phyloP scores from a whole-genome alignment of 1,284 basidiomycete species.

The Boletellus deceptivus region DNA sequence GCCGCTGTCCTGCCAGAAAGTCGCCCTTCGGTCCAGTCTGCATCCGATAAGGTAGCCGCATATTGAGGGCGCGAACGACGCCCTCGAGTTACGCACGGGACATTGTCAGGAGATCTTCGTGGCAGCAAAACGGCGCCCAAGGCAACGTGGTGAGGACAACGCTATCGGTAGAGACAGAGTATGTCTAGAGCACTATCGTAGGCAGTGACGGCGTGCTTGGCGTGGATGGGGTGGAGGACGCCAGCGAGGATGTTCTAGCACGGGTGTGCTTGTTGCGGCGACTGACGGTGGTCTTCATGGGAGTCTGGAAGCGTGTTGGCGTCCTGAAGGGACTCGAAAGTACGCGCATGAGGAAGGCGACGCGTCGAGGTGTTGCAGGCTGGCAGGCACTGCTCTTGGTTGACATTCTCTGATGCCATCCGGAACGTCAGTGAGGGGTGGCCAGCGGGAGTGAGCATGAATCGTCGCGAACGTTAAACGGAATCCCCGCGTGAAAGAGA shows the following conservation, averaged over 20 bases:
- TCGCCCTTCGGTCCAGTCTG: slow-evolving; percentile 39
- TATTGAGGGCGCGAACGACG: slow-evolving; percentile 48
- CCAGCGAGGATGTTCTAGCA: slow-evolving; percentile 3
- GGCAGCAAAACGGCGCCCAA: slow-evolving; percentile 56
- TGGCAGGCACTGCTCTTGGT: slow-evolving; percentile 2
- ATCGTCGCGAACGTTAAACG: not conserved
- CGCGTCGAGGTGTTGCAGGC: slow-evolving; percentile 13
- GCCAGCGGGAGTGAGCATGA: not conserved
- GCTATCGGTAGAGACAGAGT: slow-evolving; percentile 47
- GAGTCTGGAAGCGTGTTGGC: slow-evolving; percentile 20
- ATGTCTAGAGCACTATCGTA: slow-evolving; percentile 48
- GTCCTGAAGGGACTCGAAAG: slow-evolving; percentile 27
- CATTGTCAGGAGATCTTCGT: slow-evolving; percentile 60
- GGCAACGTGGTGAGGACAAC: slow-evolving; percentile 56
- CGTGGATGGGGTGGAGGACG: slow-evolving; percentile 8
- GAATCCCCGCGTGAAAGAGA: too few relatives aligned
- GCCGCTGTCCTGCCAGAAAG: slow-evolving; percentile 11
- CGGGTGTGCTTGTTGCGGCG: slow-evolving; percentile 22
- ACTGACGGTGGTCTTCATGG: slow-evolving; percentile 8
- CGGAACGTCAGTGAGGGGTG: not conserved
- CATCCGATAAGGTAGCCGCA: slow-evolving; percentile 45
- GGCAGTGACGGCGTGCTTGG: slow-evolving; percentile 15
- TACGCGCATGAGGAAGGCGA: slow-evolving; percentile 13
- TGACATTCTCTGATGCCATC: slow-evolving; percentile 12
- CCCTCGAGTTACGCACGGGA: slow-evolving; percentile 41